Evolutionary conservation across 345 rosid species (phyloP).

Genomic region (Populus euphratica): DNA sequence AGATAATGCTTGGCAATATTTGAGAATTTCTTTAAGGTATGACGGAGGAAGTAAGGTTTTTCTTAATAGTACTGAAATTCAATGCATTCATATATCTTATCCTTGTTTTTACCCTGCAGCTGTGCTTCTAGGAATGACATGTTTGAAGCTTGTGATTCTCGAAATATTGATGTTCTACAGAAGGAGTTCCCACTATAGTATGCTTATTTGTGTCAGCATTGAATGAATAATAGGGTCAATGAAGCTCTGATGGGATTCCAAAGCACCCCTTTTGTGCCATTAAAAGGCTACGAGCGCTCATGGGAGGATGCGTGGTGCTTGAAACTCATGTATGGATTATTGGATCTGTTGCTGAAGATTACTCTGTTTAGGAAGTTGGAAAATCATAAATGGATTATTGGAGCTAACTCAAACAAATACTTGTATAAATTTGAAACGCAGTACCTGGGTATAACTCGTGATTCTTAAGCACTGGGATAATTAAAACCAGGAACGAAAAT

Average conservation of each 20-base stretch:
- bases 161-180: constrained; percentile 82
- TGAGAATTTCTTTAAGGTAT: constrained; percentile 93
- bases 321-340: no score
- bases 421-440: not conserved
- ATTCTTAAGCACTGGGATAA: not conserved
- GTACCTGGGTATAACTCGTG: not conserved
- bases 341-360: not conserved
- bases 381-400: not conserved
- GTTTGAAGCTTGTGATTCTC: constrained; percentile 87
- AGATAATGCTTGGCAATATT: constrained; percentile 97
- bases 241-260: not conserved
- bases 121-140: constrained; percentile 81
- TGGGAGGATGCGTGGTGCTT: not conserved
- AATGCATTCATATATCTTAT: not conserved
- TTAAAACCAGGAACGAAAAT: not conserved
- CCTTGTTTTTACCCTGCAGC: constrained; percentile 35
- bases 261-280: not conserved
- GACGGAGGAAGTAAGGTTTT: not conserved
- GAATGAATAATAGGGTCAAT: not conserved
- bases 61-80: not conserved
- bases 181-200: constrained; percentile 78
- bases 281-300: not conserved
- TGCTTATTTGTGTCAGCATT: not conserved
- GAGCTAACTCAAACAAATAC: not conserved
- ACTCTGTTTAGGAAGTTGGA: not conserved